phyloP scores from a whole-genome alignment of 116 monocot species.

The Iris pallida region DNA sequence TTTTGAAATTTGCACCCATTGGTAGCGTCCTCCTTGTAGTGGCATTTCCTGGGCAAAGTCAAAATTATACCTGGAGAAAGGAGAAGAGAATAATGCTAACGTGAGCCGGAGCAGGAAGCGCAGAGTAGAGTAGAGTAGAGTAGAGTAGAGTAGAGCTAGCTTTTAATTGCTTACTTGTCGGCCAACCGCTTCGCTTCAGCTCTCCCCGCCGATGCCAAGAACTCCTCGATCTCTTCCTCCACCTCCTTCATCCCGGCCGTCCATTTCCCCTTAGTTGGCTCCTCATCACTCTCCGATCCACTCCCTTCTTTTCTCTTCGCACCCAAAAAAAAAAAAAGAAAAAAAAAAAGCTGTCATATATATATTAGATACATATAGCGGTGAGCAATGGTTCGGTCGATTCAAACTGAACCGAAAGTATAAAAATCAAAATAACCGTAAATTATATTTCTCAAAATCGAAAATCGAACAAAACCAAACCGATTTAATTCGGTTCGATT shows the following conservation, averaged over 20 bases:
- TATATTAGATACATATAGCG: too few relatives aligned
- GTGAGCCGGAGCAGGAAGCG: not conserved
- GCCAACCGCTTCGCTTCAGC: conserved; percentile 22
- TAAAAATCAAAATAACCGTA: too few relatives aligned
- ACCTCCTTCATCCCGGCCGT: conserved; percentile 5
- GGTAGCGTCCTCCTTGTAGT: conserved; percentile 18
- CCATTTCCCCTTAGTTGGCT: not conserved
- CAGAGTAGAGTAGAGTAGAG: not conserved
- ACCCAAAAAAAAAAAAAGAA: too few relatives aligned
- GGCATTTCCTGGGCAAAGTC: conserved; percentile 28
- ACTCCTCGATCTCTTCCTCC: conserved; percentile 28
- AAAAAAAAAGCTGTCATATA: too few relatives aligned
- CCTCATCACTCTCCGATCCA: too few relatives aligned
- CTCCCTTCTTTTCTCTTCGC: too few relatives aligned
- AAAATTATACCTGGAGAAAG: conserved; percentile 30
- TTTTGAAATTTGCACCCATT: conserved; percentile 17
- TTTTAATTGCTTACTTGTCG: conserved; percentile 8
- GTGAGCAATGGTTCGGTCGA: too few relatives aligned
- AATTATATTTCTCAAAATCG: too few relatives aligned
- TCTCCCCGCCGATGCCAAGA: conserved; percentile 26
- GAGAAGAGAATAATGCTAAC: not conserved
- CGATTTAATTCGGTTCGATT: too few relatives aligned
- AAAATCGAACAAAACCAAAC: too few relatives aligned
- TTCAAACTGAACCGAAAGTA: too few relatives aligned
- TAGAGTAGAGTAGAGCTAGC: not conserved